These are phyloP conservation scores for Fusarium newnesense DNA, from an alignment of 2,329 filamentous ascomycete genomes.

Conservation along the genomic window DNA sequence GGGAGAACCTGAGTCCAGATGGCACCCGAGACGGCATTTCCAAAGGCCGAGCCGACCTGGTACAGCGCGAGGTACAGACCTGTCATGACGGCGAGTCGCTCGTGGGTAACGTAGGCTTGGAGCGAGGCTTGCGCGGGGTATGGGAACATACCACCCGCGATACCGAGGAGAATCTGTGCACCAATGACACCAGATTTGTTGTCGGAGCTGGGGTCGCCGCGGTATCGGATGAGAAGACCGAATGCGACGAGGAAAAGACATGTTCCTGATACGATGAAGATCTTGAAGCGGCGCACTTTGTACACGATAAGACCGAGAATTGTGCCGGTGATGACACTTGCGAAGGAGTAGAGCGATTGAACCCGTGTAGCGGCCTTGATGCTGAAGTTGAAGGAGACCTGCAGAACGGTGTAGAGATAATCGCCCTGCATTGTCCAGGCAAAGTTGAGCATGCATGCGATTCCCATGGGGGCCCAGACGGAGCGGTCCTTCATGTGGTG, in stretches of 20 bases:
- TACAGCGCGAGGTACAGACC: conserved; percentile 71
- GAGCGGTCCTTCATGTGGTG: conserved; percentile 68
- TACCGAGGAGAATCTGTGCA: conserved; percentile 69
- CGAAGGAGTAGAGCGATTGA: conserved; percentile 66
- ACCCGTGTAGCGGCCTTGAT: conserved; percentile 67
- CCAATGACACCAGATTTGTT: conserved; percentile 68
- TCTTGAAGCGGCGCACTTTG: conserved; percentile 68
- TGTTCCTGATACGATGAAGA: conserved; percentile 71
- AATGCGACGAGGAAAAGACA: conserved; percentile 72
- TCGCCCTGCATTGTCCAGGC: conserved; percentile 72
- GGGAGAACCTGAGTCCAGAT: conserved; percentile 71
- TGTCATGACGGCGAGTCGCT: conserved; percentile 71
- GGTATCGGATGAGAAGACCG: conserved; percentile 71
- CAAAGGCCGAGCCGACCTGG: conserved; percentile 70
- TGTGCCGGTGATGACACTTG: conserved; percentile 67
- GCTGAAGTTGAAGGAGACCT: conserved; percentile 70
- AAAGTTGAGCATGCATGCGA: conserved; percentile 66
- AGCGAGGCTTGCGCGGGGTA: conserved; percentile 60
- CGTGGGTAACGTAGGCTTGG: conserved; percentile 56
- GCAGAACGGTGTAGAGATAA: conserved; percentile 71
- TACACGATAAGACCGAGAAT: conserved; percentile 67
- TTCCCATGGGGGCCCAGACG: conserved; percentile 71
- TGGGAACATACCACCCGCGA: conserved; percentile 71
- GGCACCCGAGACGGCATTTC: conserved; percentile 68
- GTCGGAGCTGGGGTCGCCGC: conserved; percentile 58